Evolutionary conservation across 2,329 filamentous ascomycete genomes (phyloP), one percentile per base, ranked within the genome.

Genomic region (Calycina herbarum): DNA sequence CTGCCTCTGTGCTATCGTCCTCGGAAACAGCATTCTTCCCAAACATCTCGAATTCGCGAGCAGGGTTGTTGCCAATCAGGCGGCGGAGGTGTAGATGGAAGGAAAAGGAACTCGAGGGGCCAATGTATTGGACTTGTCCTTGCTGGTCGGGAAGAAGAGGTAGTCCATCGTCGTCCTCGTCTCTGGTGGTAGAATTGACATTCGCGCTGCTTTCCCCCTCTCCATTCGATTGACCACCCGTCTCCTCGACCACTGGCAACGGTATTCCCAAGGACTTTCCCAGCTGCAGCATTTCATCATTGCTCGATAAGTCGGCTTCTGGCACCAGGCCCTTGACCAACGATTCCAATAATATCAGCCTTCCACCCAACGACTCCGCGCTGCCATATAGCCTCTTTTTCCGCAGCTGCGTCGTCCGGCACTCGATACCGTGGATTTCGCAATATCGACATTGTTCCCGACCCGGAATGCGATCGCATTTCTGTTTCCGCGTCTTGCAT

Each of bases 401-500:
- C 67, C 79, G 79, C 56, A 77, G 77, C 70, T 81, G 76, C 17
- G 79, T 81, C 20, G 78, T 80, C 56, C 76, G 73, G 71, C 80
- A 82, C 63, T 76, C 74, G 69, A 80, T 78, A 57, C 76, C 73
- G 71, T 79, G 77, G 15, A 76, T 68, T 51, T 76, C 64, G 72
- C 80, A 82, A 73, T 82, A 80, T 48, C 76, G 76, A 67, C 79
- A 82, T 29, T 77, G 69, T 3, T 76, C 74, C 57, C 79, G 75
- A 29, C 76, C 78, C 5, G 76, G 71, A 64, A 77, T 74, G 35
- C 77, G 77, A 64, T 78, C 73, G 72, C 80, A 82, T 71, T 81
- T 81, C 66, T 81, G 79, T 71, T 81, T 81, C 57, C 79, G 74
- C 65, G 76, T 78, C 73, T 81, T 81, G 76, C 79, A 81, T 66